These are phyloP conservation scores for Talaromyces funiculosus DNA, from an alignment of 2,329 filamentous ascomycete genomes.

Conservation along the genomic window DNA sequence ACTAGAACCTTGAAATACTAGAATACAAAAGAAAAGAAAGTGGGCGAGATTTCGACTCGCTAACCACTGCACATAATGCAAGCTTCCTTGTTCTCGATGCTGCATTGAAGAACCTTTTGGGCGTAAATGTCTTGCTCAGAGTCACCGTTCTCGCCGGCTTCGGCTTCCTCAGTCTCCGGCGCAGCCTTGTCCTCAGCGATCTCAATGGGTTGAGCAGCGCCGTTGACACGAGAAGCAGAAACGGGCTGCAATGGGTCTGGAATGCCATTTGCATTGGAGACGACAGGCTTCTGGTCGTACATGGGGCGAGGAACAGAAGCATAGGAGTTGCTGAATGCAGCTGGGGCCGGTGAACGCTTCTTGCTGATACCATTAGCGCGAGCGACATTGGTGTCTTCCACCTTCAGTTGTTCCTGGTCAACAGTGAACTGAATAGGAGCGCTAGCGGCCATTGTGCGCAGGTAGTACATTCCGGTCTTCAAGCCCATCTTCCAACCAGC, in stretches of 20 bases:
- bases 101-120: constrained; percentile 84
- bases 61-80: constrained; percentile 97
- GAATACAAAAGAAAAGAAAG: constrained; percentile 5
- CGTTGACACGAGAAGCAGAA: constrained; percentile 37
- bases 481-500: constrained; percentile 97
- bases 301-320: constrained; percentile 62
- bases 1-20: constrained; percentile 1
- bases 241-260: constrained; percentile 26
- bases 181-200: constrained; percentile 58
- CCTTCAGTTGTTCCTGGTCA: constrained; percentile 88
- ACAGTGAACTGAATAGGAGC: constrained; percentile 99
- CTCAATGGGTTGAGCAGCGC: constrained; percentile 53
- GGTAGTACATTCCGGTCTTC: constrained; percentile 99
- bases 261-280: constrained; percentile 43
- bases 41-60: background rate
- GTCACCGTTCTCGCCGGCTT: constrained; percentile 64
- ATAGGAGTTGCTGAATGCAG: constrained; percentile 49
- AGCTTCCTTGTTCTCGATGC: constrained; percentile 92
- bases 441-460: constrained; percentile 93
- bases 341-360: constrained; percentile 61
- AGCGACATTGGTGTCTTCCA: constrained; percentile 73
- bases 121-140: constrained; percentile 92
- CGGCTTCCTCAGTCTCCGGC: constrained; percentile 61
- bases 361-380: constrained; percentile 55
- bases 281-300: constrained; percentile 51